Conservation (phyloP, 208 protist genomes). For the Strigomonas culicis region DNA sequence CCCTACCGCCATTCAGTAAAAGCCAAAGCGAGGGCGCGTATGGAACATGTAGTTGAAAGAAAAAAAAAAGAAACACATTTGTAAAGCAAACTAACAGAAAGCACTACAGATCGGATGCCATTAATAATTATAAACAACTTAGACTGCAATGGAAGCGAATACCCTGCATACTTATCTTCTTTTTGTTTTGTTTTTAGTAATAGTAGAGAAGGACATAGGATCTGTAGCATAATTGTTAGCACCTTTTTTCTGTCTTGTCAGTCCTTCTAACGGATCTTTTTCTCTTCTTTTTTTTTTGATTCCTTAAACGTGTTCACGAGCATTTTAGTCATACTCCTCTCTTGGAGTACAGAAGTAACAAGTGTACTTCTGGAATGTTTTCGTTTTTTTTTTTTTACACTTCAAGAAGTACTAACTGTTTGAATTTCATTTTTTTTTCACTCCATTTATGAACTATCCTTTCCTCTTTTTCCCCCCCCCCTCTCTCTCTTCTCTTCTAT, state of each 20-base stretch:
- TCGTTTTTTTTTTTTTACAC: background rate
- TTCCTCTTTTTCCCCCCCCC: constrained; percentile 7
- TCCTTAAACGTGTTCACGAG: too few species aligned
- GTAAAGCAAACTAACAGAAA: background rate
- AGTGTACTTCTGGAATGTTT: background rate
- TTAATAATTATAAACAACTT: too few species aligned
- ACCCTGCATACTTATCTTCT: too few species aligned
- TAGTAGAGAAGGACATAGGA: background rate
- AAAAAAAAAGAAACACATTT: background rate
- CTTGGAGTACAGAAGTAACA: too few species aligned
- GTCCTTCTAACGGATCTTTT: background rate
- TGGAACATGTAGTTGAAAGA: background rate
- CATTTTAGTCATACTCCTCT: background rate
- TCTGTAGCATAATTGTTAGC: background rate
- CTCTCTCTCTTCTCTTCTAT: constrained; percentile 5
- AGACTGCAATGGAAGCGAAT: too few species aligned
- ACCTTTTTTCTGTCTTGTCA: constrained; percentile 19
- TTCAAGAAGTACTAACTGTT: background rate
- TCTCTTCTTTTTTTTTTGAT: constrained; percentile 6
- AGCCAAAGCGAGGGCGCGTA: background rate
- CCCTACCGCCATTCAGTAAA: constrained; percentile 80
- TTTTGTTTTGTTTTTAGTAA: background rate
- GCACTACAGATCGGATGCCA: background rate
- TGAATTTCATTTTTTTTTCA: background rate
- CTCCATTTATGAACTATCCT: constrained; percentile 11